phyloP scores from a whole-genome alignment of 768 basidiomycete species.

The Lactarius deliciosus region DNA sequence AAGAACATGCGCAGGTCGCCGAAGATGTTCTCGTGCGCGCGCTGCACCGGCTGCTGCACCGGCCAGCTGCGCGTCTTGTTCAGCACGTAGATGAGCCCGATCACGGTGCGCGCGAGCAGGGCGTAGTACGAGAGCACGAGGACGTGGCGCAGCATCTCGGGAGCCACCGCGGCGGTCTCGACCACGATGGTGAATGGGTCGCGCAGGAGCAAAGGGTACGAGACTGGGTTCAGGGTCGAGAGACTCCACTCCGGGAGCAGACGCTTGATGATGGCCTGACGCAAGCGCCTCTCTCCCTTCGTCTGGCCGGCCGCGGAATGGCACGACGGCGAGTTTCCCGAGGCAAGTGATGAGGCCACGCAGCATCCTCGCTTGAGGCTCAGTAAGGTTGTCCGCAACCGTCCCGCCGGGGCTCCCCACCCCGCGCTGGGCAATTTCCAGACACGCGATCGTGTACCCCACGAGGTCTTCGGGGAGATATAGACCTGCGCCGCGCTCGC shows the following conservation, averaged over 20 bases:
- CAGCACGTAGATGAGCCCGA: constrained; percentile 80
- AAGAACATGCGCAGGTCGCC: constrained; percentile 87
- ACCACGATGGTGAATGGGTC: constrained; percentile 89
- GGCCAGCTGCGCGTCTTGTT: constrained; percentile 62
- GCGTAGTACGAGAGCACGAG: constrained; percentile 90
- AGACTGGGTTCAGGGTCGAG: constrained; percentile 77
- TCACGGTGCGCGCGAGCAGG: constrained; percentile 79
- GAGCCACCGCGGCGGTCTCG: constrained; percentile 87
- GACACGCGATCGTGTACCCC: constrained; percentile 79
- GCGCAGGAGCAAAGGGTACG: constrained; percentile 81
- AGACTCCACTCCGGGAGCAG: constrained; percentile 90
- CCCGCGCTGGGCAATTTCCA: constrained; percentile 83
- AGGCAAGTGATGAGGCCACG: constrained; percentile 73
- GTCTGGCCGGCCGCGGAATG: constrained; percentile 69
- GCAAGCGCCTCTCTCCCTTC: constrained; percentile 74
- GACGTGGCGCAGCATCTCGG: constrained; percentile 86
- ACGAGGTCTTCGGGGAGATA: constrained; percentile 92
- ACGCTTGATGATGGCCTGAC: constrained; percentile 86
- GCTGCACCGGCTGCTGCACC: constrained; percentile 45
- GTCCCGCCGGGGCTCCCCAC: constrained; percentile 46
- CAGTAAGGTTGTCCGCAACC: constrained; percentile 75
- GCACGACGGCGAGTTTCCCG: constrained; percentile 59
- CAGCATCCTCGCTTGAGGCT: constrained; percentile 74
- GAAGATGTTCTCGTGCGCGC: constrained; percentile 70
- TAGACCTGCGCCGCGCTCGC: constrained; percentile 78